Evolutionary conservation across 192 early-diverging fungal genomes (phyloP).

Genomic region (Cetraspora pellucida): DNA sequence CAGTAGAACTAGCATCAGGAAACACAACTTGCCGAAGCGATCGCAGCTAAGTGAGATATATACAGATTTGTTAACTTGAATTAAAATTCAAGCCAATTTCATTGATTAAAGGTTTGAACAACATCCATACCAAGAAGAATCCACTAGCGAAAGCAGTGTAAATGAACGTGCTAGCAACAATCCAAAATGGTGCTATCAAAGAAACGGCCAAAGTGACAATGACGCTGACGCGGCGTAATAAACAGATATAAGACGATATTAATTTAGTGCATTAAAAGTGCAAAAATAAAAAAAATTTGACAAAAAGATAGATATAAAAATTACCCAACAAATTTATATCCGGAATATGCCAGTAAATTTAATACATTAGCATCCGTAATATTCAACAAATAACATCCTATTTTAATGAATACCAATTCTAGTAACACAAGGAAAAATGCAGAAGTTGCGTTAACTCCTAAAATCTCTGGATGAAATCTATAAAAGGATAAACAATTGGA

Average conservation of each 20-base stretch:
- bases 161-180: constrained; percentile 60
- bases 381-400: constrained; percentile 85
- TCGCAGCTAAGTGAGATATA: constrained; percentile 53
- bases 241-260: constrained; percentile 27
- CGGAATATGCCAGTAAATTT: constrained; percentile 86
- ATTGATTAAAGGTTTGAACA: constrained; percentile 17
- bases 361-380: constrained; percentile 83
- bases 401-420: constrained; percentile 83
- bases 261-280: constrained; percentile 9
- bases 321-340: constrained; percentile 93
- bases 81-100: constrained; percentile 1
- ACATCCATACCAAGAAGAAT: constrained; percentile 79
- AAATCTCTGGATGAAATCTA: constrained; percentile 84
- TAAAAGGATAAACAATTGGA: neutral
- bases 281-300: neutral
- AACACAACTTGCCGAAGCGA: constrained; percentile 76
- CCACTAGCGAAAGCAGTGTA: constrained; percentile 79
- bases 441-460: constrained; percentile 83
- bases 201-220: constrained; percentile 50
- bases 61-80: neutral
- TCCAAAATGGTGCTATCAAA: constrained; percentile 40
- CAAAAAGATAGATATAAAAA: neutral
- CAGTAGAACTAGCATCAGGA: constrained; percentile 65
- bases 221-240: constrained; percentile 33
- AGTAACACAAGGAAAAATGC: constrained; percentile 77